phyloP scores from a whole-genome alignment of 306 rosid species.

The Vigna mungo region DNA sequence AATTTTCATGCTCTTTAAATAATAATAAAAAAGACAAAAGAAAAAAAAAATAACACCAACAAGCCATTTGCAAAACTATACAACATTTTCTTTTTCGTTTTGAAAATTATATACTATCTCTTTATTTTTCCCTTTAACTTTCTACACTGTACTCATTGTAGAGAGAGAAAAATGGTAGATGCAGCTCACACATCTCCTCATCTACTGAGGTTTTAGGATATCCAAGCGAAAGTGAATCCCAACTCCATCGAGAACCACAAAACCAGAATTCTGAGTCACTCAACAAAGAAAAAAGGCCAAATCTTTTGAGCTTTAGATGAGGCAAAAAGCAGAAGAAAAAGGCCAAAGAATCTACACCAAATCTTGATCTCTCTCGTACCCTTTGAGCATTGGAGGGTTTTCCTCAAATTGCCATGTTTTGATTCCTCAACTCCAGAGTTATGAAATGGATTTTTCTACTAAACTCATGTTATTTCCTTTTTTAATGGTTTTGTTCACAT shows the following conservation, averaged over 20 bases:
- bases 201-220: slow-evolving; percentile 50
- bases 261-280: slow-evolving; percentile 34
- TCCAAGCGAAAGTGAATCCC: slow-evolving; percentile 49
- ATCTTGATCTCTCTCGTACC: neutral
- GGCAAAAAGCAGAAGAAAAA: slow-evolving; percentile 30
- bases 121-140: neutral
- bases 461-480: slow-evolving; percentile 45
- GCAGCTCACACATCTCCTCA: slow-evolving; percentile 44
- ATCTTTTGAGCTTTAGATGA: slow-evolving; percentile 32
- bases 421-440: slow-evolving; percentile 38
- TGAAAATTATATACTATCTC: neutral
- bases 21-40: neutral
- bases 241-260: slow-evolving; percentile 41
- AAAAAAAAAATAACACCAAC: no score
- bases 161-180: slow-evolving; percentile 12
- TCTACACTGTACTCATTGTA: slow-evolving; percentile 22
- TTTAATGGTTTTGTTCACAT: slow-evolving; percentile 44
- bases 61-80: neutral
- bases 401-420: slow-evolving; percentile 59
- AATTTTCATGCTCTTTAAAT: neutral
- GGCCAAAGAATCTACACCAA: slow-evolving; percentile 12
- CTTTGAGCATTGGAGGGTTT: slow-evolving; percentile 8
- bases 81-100: neutral
- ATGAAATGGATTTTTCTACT: slow-evolving; percentile 59
- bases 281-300: slow-evolving; percentile 24